Evolutionary conservation across 2,329 filamentous ascomycete genomes (phyloP).

Genomic region (Akanthomyces muscarius): DNA sequence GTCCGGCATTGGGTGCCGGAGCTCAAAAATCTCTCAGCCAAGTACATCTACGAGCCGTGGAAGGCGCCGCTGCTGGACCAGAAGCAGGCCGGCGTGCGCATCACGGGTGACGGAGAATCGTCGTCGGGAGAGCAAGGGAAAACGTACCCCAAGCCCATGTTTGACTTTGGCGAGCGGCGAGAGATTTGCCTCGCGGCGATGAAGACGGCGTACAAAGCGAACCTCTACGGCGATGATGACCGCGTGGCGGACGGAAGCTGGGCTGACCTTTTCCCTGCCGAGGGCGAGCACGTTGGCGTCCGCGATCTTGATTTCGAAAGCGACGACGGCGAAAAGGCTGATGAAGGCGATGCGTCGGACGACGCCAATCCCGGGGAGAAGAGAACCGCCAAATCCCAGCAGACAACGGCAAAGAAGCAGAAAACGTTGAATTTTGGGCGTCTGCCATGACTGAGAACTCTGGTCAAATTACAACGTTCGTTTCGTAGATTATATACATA

Average conservation of each 20-base stretch:
- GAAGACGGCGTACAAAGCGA: conserved; percentile 65
- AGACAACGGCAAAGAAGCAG: conserved; percentile 18
- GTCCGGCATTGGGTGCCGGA: conserved; percentile 66
- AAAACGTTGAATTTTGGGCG: conserved; percentile 26
- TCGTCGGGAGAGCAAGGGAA: conserved; percentile 29
- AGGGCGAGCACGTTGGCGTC: conserved; percentile 38
- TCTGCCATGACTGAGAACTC: not conserved
- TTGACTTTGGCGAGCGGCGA: conserved; percentile 64
- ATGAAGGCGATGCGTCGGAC: conserved; percentile 26
- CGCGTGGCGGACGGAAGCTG: conserved; percentile 58
- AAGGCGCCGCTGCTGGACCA: conserved; percentile 66
- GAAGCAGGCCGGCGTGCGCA: conserved; percentile 61
- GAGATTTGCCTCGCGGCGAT: conserved; percentile 61
- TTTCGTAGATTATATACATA: conserved; percentile 22
- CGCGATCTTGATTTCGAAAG: conserved; percentile 29
- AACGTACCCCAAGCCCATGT: conserved; percentile 71
- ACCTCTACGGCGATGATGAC: conserved; percentile 60
- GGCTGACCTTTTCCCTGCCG: conserved; percentile 43
- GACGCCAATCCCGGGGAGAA: conserved; percentile 22
- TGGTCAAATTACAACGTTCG: not conserved
- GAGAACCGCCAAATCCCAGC: conserved; percentile 20
- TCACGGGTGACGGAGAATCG: conserved; percentile 51
- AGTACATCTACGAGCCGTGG: conserved; percentile 78
- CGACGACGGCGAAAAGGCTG: conserved; percentile 32
- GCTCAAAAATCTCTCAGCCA: conserved; percentile 55